phyloP scores from a whole-genome alignment of 495 filamentous ascomycete genomes.

The Xylaria curta region DNA sequence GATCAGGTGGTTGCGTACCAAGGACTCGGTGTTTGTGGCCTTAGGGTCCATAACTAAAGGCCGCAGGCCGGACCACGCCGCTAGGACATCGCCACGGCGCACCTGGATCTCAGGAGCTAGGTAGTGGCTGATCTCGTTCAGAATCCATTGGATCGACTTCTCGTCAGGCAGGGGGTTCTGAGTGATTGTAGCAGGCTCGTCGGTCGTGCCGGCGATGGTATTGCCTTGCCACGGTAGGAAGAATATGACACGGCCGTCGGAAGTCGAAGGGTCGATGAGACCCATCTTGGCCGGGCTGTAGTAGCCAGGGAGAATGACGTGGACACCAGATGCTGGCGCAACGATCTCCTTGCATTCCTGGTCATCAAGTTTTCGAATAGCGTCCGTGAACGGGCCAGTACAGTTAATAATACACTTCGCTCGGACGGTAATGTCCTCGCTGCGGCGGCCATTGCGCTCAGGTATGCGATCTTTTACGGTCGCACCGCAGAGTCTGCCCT shows the following conservation, averaged over 20 bases:
- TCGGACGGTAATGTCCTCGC: slow-evolving; percentile 72
- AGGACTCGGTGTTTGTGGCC: slow-evolving; percentile 89
- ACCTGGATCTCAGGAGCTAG: slow-evolving; percentile 93
- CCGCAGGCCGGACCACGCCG: slow-evolving; percentile 94
- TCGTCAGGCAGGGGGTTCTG: slow-evolving; percentile 88
- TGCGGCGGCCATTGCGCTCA: slow-evolving; percentile 54
- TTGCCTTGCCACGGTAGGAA: slow-evolving; percentile 99
- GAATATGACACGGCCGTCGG: slow-evolving; percentile 97
- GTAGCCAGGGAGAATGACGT: slow-evolving; percentile 94
- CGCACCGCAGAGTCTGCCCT: slow-evolving; percentile 82
- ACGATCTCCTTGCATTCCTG: slow-evolving; percentile 82
- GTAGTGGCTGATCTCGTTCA: slow-evolving; percentile 88
- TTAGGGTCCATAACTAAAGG: slow-evolving; percentile 95
- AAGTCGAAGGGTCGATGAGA: slow-evolving; percentile 91
- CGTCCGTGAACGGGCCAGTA: slow-evolving; percentile 94
- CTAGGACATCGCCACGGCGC: slow-evolving; percentile 90
- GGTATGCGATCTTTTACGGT: slow-evolving; percentile 75
- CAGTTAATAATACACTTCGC: slow-evolving; percentile 97
- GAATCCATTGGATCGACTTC: slow-evolving; percentile 95
- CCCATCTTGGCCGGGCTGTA: slow-evolving; percentile 96
- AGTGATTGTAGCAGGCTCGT: slow-evolving; percentile 80
- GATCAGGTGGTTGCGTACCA: slow-evolving; percentile 95
- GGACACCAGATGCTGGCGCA: slow-evolving; percentile 90
- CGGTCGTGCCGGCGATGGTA: slow-evolving; percentile 97
- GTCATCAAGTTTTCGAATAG: slow-evolving; percentile 88